A percentile compares a stretch with the other conserved stretches of the same genome.
Conservation (phyloP, 1,284 basidiomycete genomes). For the Boletellus deceptivus region DNA sequence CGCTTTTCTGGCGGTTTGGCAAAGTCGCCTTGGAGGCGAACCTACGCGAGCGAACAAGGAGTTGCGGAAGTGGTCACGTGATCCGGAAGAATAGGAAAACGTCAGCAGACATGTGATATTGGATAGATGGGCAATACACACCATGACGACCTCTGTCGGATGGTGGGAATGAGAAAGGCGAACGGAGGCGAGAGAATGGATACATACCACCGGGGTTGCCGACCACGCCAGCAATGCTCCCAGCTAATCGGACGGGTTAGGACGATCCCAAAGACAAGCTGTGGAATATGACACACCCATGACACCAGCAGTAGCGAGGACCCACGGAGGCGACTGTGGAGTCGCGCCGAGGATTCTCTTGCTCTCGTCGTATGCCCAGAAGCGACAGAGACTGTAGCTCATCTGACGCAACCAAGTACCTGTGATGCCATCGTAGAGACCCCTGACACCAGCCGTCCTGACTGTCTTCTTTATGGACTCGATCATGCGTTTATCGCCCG, state of each 20-base stretch:
- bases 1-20: conserved; percentile 81
- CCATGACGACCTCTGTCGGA: conserved; percentile 75
- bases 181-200: not conserved
- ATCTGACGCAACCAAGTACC: conserved; percentile 92
- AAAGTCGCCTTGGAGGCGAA: conserved; percentile 82
- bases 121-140: conserved; percentile 27
- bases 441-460: conserved; percentile 68
- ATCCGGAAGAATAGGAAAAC: not conserved
- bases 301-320: conserved; percentile 76
- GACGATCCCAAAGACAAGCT: not conserved
- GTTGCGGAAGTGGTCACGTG: conserved; percentile 20
- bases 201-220: conserved; percentile 82
- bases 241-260: conserved; percentile 62
- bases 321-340: conserved; percentile 51
- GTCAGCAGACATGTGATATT: conserved; percentile 22
- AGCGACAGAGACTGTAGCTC: conserved; percentile 90
- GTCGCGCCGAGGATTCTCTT: conserved; percentile 74
- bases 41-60: conserved; percentile 23
- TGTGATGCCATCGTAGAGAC: conserved; percentile 83
- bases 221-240: conserved; percentile 77
- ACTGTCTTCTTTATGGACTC: conserved; percentile 76
- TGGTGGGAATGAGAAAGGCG: not conserved
- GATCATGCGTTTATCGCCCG: conserved; percentile 85
- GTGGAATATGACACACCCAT: conserved; percentile 58
- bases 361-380: conserved; percentile 91